Percentiles rank a stretch among this genome's conserved stretches.
phyloP scores from a whole-genome alignment of 192 early-diverging fungal genomes.

The Backusella westeae region DNA sequence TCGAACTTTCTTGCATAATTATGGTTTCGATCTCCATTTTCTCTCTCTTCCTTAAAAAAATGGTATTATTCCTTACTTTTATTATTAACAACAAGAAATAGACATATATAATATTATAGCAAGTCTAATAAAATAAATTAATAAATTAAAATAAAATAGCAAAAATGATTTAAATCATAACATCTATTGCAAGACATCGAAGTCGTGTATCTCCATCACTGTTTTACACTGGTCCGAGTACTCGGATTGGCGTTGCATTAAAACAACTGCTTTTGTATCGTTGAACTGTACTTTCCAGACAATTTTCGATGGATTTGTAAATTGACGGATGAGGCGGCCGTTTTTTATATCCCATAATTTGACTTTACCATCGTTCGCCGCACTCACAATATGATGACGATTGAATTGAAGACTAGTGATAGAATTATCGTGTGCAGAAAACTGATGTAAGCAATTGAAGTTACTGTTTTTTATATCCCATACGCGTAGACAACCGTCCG shows the following conservation, averaged over 20 bases:
- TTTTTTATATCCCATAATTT: constrained; percentile 94
- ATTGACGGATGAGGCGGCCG: constrained; percentile 79
- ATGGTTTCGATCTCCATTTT: not conserved
- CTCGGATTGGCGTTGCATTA: constrained; percentile 42
- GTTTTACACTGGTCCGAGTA: constrained; percentile 25
- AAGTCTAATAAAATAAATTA: not conserved
- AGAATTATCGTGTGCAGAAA: constrained; percentile 74
- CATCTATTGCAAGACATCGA: constrained; percentile 16
- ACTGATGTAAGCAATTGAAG: constrained; percentile 56
- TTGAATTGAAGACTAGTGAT: constrained; percentile 98
- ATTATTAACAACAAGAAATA: not conserved
- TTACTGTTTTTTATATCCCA: constrained; percentile 68
- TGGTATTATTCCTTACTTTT: not conserved
- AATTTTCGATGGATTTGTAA: constrained; percentile 73
- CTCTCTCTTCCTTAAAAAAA: not conserved
- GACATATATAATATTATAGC: not conserved
- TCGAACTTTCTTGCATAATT: not conserved
- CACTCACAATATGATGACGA: constrained; percentile 82
- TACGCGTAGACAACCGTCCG: constrained; percentile 88
- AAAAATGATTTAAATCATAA: not conserved
- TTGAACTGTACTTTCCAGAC: constrained; percentile 78
- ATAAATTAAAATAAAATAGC: not conserved
- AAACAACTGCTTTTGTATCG: constrained; percentile 52
- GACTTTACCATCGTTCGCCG: constrained; percentile 84
- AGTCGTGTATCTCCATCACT: constrained; percentile 42